Base-by-base conservation (phyloP, 2,329 filamentous ascomycete species). In the Didymella pomorum region DNA sequence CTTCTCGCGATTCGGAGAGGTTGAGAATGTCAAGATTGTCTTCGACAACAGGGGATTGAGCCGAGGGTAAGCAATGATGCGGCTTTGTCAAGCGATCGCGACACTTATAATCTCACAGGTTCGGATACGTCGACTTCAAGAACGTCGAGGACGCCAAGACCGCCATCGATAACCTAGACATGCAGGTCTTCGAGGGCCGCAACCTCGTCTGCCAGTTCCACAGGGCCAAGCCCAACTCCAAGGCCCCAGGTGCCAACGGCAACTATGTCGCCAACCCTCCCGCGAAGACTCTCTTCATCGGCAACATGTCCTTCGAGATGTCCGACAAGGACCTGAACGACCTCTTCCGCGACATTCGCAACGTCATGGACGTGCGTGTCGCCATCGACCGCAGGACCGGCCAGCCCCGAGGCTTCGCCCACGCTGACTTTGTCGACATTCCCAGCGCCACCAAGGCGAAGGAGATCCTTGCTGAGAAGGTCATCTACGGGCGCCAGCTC, bases 231-330 rank as follows among this genome's bases (percentile, higher is more conserved):
- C 2, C 16, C 23, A 60, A 65, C 53, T 51, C 62, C 35, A 62
- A 44, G 56, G 57, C 50, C 8, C 49, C 42, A 42, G 11, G n/a
- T 11, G 33, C 3, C 21, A 39, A 18, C 18, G 62, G 60, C 28
- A 45, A 46, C 31, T 50, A 43, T n/a, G 45, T 52, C 11, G 4
- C 43, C 29, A 81, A 80, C 68, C 67, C 79, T 39, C 87, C 88
- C 3, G 84, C 84, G 50, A 86, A 83, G 71, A 91, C 88, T 1
- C 79, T 96, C 31, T 96, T 90, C 81, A 86, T 97, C 67, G 92
- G 92, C 66, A 95, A 95, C 80, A 87, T 97, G 78, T 88, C 91
- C 11, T 95, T 90, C 73, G 90, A 96, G 79, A 89, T 93, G 80
- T 90, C 89, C 9, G 92, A 96, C 72, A 85, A 86, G 52, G 92